Evolutionary conservation across 805 yeast species (phyloP), one percentile per base, ranked within the genome.

Genomic region (Torulaspora microellipsoides): DNA sequence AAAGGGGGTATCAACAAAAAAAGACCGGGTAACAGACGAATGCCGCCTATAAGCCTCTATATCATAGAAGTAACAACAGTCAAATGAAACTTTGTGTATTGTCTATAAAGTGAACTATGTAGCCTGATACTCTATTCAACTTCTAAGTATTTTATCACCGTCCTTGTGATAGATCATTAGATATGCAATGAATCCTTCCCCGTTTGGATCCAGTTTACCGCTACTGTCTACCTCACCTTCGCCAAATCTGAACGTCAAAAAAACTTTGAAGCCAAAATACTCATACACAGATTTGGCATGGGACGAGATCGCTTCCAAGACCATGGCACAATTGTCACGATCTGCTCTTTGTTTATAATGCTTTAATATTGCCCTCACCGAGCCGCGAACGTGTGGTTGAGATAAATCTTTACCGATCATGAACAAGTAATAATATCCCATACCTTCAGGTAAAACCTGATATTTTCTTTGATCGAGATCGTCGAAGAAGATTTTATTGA

Each of bases 221-320:
- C 46, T 33, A 4, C 53, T 30, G 33, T 65, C 55, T 10, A 62
- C 65, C 42, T 63, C 67, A 8, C 56, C 56, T n/a, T 43, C 54
- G 9, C 69, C 69, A 36, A 48, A 63, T n/a, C 42, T 40, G 41
- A 63, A 59, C 4, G 56, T 52, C 36, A 50, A 39, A 27, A 59
- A 56, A 20, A 53, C 58, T 33, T 54, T 53, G 47, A 63, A 65
- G 6, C 68, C 69, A 38, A 62, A 64, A 34, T 64, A 61, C 47
- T 64, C 67, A 36, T 65, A 65, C 15, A 65, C 66, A 9, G 52
- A 43, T 33, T 46, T 63, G 13, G 68, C 66, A 34, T 57, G 57
- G 25, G 60, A 64, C 27, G 52, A 47, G 31, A 65, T 65, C 11
- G 66, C 65, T 42, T 65, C 69, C 28, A 65, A 46, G n/a, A 61